These are phyloP conservation scores for Paramecium biaurelia DNA, from an alignment of 73 alveolate genomes.

Conservation along the genomic window DNA sequence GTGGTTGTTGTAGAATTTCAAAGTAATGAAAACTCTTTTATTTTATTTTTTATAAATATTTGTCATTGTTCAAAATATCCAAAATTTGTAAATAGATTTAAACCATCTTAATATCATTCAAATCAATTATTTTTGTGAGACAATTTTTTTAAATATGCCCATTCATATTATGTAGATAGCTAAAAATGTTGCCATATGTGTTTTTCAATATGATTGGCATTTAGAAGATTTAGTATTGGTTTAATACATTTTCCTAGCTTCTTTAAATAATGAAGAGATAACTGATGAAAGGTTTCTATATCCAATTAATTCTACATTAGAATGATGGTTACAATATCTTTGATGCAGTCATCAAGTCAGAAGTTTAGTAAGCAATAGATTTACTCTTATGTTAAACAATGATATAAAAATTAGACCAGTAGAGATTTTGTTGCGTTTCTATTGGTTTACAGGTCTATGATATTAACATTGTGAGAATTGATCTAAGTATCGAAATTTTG, in stretches of 20 bases:
- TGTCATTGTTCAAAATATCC: conserved; percentile 11
- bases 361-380: neutral
- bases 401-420: neutral
- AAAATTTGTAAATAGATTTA: conserved; percentile 9
- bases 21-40: neutral
- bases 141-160: neutral
- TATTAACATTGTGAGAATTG: neutral
- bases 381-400: too few relatives aligned
- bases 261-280: conserved; percentile 39
- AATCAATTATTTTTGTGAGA: conserved; percentile 6
- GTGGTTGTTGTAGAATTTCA: too few relatives aligned
- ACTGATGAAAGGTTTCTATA: neutral
- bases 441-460: neutral
- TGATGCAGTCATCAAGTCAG: neutral
- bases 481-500: neutral
- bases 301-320: neutral
- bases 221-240: conserved; percentile 51
- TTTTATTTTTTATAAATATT: neutral
- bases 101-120: neutral
- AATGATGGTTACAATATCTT: neutral
- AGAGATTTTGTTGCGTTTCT: neutral
- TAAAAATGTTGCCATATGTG: conserved; percentile 36
- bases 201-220: too few relatives aligned
- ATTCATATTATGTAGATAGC: neutral
- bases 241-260: conserved; percentile 42